Percentiles rank a stretch among this genome's conserved stretches.
Conservation (phyloP, 108 stramenopile genomes). For the Skeletonema marinoi region DNA sequence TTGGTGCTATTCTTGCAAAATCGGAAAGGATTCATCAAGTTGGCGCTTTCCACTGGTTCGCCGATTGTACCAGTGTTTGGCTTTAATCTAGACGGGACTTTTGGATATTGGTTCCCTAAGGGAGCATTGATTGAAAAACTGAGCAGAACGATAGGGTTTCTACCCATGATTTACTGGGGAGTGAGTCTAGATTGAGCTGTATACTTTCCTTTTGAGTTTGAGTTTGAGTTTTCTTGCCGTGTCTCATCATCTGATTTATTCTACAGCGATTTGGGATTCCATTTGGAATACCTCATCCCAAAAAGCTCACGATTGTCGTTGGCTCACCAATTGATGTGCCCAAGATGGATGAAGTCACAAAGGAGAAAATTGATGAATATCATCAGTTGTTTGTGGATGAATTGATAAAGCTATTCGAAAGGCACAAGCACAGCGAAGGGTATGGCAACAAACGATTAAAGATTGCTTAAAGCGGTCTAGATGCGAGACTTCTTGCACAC, state of each 20-base stretch:
- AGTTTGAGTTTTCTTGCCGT: too few species aligned
- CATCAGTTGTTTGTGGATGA: constrained; percentile 52
- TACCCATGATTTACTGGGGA: constrained; percentile 54
- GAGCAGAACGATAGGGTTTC: constrained; percentile 40
- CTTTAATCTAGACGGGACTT: constrained; percentile 65
- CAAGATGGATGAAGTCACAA: constrained; percentile 34
- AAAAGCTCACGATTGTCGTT: constrained; percentile 44
- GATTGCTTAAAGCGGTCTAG: constrained; percentile 34
- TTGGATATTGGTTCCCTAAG: constrained; percentile 49
- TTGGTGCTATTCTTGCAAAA: constrained; percentile 61
- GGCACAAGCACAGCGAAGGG: constrained; percentile 54
- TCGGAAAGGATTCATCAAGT: constrained; percentile 87
- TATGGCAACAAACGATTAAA: constrained; percentile 54
- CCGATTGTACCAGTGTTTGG: constrained; percentile 85
- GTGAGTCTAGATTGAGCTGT: too few species aligned
- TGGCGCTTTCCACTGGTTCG: constrained; percentile 73
- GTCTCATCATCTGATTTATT: too few species aligned
- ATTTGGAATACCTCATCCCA: constrained; percentile 52
- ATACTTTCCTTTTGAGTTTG: too few species aligned
- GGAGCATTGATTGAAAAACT: constrained; percentile 41
- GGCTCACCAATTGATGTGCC: constrained; percentile 45
- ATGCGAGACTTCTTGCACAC: not conserved
- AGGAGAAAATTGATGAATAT: constrained; percentile 50
- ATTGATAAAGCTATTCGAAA: constrained; percentile 53
- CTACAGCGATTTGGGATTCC: constrained; percentile 54